A percentile compares a stretch with the other conserved stretches of the same genome.
Evolutionary conservation across 2,329 filamentous ascomycete genomes (phyloP).

Genomic region (Mycosphaerella arachidis): DNA sequence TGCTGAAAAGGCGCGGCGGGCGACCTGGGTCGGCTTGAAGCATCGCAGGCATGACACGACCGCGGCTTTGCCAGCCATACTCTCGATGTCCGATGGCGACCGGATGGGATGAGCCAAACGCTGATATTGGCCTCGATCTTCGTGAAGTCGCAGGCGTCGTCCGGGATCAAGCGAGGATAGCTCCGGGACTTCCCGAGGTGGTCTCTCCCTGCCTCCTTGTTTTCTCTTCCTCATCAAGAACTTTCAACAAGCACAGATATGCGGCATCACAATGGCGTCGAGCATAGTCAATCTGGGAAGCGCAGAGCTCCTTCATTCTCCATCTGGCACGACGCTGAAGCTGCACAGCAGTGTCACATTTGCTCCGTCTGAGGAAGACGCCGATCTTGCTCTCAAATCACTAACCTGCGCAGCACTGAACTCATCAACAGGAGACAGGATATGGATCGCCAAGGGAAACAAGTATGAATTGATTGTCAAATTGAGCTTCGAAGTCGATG

Average conservation of each 20-base stretch:
- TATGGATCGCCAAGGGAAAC: conserved; percentile 34
- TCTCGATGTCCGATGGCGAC: neutral
- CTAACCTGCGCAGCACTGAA: conserved; percentile 9
- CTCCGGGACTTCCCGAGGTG: neutral
- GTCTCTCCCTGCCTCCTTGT: neutral
- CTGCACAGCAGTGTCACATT: conserved; percentile 20
- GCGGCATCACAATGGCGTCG: conserved; percentile 4
- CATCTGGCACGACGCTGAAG: conserved; percentile 17
- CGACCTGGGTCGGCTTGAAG: neutral
- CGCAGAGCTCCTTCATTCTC: neutral
- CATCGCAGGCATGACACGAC: neutral
- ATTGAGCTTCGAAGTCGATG: conserved; percentile 2
- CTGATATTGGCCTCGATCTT: no score
- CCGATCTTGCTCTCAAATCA: conserved; percentile 2
- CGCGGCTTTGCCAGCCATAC: neutral
- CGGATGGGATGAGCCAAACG: no score
- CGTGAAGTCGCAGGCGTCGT: neutral
- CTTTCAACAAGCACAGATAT: neutral
- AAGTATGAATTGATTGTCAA: conserved; percentile 31
- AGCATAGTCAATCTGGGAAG: neutral
- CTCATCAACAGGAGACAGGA: neutral
- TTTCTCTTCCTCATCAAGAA: neutral
- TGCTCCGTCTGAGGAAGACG: conserved; percentile 18
- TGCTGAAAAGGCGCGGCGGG: conserved; percentile 12
- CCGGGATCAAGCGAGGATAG: neutral